Base-by-base conservation (phyloP, 2,329 filamentous ascomycete genomes). In the Fusarium burgessii region DNA sequence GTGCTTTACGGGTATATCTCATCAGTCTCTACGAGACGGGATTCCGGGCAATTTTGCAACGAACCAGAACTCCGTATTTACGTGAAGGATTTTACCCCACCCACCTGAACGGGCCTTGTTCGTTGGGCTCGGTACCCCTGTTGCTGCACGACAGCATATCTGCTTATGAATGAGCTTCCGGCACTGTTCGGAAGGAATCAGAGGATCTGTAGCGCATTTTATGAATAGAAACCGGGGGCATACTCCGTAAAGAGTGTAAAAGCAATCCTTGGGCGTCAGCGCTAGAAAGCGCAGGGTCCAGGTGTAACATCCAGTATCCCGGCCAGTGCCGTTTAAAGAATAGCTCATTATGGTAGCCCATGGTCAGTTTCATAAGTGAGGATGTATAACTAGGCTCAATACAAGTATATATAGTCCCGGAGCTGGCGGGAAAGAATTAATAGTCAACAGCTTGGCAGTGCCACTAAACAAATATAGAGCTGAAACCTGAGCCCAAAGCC, bases 31-130 rank as follows among this genome's bases (percentile, higher is more conserved):
- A 14, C 32, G 6, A 4, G 5, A 15, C n/a, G 20, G 3, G 14
- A 2, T 18, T 25, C 4, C 0, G 2, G 11, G 4, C 7, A 1
- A 6, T 7, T 10, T 14, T 6, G 2, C 6, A 13, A 11, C 18
- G 20, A 6, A 15, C 6, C 32, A 32, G 32, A 50, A 50, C 14
- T 36, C 32, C 20, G 47, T 25, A 17, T n/a, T 7, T 33, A 35
- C 46, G 29, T 50, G 18, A 11, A 18, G 17, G 17, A n/a, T 20
- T 23, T 32, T 5, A 50, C 20, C 6, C 9, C 17, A 12, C 12
- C 14, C 6, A 4, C 8, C 18, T 25, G 3, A 11, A 5, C 3
- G 13, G 20, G 7, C 4, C 0, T 50, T 6, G 15, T 32, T 2
- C 15, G 35, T 36, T 50, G 12, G 47, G 15, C 27, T 47, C 15